These are phyloP conservation scores for Prinsepia uniflora DNA, from an alignment of 306 rosid genomes.

Conservation along the genomic window DNA sequence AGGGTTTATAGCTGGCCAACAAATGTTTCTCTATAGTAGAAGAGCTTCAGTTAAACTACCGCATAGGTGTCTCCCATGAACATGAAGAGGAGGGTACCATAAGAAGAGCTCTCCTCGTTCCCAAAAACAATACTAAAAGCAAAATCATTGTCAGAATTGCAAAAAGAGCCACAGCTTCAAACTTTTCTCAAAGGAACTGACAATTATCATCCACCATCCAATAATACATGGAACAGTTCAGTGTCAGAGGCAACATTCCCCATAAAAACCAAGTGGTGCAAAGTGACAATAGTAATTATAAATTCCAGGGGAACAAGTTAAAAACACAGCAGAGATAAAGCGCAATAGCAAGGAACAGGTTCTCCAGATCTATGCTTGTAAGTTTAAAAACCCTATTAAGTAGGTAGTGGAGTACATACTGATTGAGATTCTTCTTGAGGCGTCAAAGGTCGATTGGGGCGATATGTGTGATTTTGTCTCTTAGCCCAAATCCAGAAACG, in stretches of 20 bases:
- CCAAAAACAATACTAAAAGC: not conserved
- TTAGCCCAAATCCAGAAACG: conserved; percentile 97
- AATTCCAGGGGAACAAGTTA: not conserved
- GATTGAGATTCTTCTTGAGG: conserved; percentile 77
- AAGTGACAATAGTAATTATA: not conserved
- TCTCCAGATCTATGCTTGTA: not conserved
- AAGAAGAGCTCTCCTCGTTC: not conserved
- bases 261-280: not conserved
- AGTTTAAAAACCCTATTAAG: not conserved
- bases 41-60: not conserved
- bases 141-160: not conserved
- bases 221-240: not conserved
- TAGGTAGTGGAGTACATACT: conserved; percentile 30
- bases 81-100: too few relatives aligned
- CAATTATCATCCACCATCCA: not conserved
- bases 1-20: not conserved
- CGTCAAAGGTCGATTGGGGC: conserved; percentile 72
- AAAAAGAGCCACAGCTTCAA: not conserved
- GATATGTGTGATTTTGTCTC: conserved; percentile 84
- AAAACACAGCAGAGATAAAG: not conserved
- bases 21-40: not conserved
- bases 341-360: not conserved
- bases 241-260: not conserved
- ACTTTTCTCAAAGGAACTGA: not conserved
- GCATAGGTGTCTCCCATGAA: not conserved